These are phyloP conservation scores for Colletotrichum acutatum DNA, from an alignment of 2,329 filamentous ascomycete species.

Conservation along the genomic window DNA sequence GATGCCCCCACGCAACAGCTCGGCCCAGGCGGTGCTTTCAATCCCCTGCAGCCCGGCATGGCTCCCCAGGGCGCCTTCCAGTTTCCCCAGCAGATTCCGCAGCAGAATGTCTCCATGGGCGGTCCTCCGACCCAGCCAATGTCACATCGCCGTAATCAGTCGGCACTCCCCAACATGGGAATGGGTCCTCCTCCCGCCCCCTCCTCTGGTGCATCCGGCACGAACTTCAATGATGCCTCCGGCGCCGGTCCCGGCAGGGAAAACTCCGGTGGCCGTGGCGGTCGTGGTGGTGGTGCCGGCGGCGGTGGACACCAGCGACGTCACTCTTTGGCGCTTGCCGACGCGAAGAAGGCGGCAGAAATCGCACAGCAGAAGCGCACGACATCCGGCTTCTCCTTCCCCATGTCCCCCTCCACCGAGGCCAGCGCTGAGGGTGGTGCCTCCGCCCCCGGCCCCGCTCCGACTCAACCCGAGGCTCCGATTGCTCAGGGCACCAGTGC, in stretches of 20 bases:
- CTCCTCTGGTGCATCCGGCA: constrained; percentile 87
- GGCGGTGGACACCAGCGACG: constrained; percentile 87
- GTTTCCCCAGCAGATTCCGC: constrained; percentile 82
- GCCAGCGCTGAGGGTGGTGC: constrained; percentile 65
- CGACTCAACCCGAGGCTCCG: constrained; percentile 48
- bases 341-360: constrained; percentile 98
- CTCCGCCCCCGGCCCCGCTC: constrained; percentile 42
- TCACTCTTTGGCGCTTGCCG: constrained; percentile 92
- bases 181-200: constrained; percentile 91
- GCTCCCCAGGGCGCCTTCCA: constrained; percentile 87
- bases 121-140: constrained; percentile 81
- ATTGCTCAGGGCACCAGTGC: constrained; percentile 54
- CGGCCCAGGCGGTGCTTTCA: constrained; percentile 76
- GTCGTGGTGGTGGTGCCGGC: constrained; percentile 74
- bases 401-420: constrained; percentile 76
- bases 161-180: constrained; percentile 90
- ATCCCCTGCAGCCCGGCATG: constrained; percentile 83
- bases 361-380: constrained; percentile 96
- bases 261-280: constrained; percentile 74
- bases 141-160: constrained; percentile 97
- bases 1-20: constrained; percentile 84
- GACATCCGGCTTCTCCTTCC: constrained; percentile 94
- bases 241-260: constrained; percentile 72
- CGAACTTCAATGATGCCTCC: constrained; percentile 80
- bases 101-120: constrained; percentile 76